phyloP scores from a whole-genome alignment of 768 basidiomycete species.

The Phanerochaete sordida region DNA sequence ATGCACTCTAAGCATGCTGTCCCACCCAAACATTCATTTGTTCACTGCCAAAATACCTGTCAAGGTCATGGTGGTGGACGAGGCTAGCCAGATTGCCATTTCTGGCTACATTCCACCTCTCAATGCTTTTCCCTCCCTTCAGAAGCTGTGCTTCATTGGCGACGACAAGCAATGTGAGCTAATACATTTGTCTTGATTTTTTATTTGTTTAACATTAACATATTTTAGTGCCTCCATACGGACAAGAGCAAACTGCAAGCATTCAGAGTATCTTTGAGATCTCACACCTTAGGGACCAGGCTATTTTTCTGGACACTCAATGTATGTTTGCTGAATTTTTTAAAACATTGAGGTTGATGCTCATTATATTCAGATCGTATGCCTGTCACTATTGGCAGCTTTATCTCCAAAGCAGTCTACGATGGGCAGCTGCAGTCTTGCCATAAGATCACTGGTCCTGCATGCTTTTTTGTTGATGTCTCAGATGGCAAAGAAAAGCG shows the following conservation, averaged over 20 bases:
- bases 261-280: slow-evolving; percentile 79
- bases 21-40: slow-evolving; percentile 26
- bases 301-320: slow-evolving; percentile 66
- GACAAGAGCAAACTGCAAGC: slow-evolving; percentile 60
- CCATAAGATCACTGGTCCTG: slow-evolving; percentile 37
- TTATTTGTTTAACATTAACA: not conserved
- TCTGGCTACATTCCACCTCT: slow-evolving; percentile 29
- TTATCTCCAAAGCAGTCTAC: slow-evolving; percentile 71
- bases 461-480: slow-evolving; percentile 70
- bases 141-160: slow-evolving; percentile 38
- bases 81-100: slow-evolving; percentile 27
- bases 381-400: slow-evolving; percentile 74
- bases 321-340: slow-evolving; percentile 43
- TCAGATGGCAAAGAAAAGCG: slow-evolving; percentile 31
- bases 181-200: not conserved
- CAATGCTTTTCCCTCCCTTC: slow-evolving; percentile 22
- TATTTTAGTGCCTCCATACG: slow-evolving; percentile 73
- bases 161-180: slow-evolving; percentile 40
- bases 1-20: slow-evolving; percentile 77
- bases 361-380: slow-evolving; percentile 58
- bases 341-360: not conserved
- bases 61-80: slow-evolving; percentile 34
- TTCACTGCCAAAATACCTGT: slow-evolving; percentile 26
- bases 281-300: slow-evolving; percentile 46
- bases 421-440: slow-evolving; percentile 52